Base-by-base conservation (phyloP, 441 rosid genomes). In the Geranium incanum region DNA sequence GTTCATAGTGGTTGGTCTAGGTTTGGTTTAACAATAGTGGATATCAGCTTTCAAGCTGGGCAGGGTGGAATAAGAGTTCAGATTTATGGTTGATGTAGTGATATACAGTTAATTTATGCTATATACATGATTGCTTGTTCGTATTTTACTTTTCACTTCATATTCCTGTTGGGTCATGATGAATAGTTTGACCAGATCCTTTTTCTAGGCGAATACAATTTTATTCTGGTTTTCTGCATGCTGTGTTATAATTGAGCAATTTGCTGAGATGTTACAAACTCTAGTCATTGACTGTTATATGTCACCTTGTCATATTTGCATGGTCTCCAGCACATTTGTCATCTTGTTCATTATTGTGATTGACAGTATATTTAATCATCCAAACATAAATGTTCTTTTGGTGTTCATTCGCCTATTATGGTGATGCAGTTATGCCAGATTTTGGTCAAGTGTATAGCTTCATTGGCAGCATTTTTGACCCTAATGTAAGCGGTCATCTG, bases 391-490 rank as follows among this genome's bases (percentile, higher is more conserved):
- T 16, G 9, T 16, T 6, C 21, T 60, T 18, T 4, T 0, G 23
- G 33, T 19, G 65, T 2, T 60, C 8, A 19, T 9, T 60, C 8
- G 21, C 11, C 1, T 21, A 1, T 7, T 55, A 11, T 21, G 33
- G 21, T 57, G 28, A 18, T 3, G 36, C 65, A 60, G 65, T 60
- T 19, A 60, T 60, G 65, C 65, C 65, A 60, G 65, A 60, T 60
- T 60, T 60, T 8, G 65, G 65, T 60, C 36, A 60, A 8, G 65
- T 60, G 65, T 60, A 60, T 60, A 60, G 36, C 36, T 60, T 60
- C 28, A 60, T 60, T 60, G 65, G 65, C 33, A 60, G 65, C 28
- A 33, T 60, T 60, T 60, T 60, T 60, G 65, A 60, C 65, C 65
- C 65, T 33, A 60, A 60, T 18, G 65, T 18, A 18, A 60, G 65